Conservation (phyloP, 257 asterid genomes). For the Plantago ovata region DNA sequence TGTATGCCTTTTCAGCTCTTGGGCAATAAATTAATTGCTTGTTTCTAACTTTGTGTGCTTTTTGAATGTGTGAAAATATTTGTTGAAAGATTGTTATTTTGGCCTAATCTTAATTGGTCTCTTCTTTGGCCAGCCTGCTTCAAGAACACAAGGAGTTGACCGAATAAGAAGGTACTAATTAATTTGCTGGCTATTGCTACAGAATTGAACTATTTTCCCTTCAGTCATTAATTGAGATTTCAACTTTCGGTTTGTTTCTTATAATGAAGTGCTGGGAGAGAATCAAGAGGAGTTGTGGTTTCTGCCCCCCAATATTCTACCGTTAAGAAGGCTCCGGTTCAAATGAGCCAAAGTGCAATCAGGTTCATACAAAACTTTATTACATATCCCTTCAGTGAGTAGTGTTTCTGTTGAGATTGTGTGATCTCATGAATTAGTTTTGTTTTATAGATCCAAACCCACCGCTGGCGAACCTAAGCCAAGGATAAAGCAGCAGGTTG, state of each 20-base stretch:
- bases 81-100: not conserved
- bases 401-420: conserved; percentile 1
- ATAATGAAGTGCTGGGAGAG: conserved; percentile 30
- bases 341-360: conserved; percentile 31
- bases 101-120: conserved; percentile 4
- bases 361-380: conserved; percentile 36
- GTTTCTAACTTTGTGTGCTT: too few relatives aligned
- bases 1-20: not conserved
- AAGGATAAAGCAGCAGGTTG: conserved; percentile 37
- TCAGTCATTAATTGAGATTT: not conserved
- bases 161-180: conserved; percentile 48
- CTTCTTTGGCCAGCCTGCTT: conserved; percentile 27
- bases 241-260: not conserved
- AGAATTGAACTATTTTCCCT: conserved; percentile 3
- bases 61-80: not conserved
- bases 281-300: conserved; percentile 25
- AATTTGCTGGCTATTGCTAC: conserved; percentile 7
- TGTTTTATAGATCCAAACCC: conserved; percentile 35
- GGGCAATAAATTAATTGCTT: not conserved
- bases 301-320: conserved; percentile 28
- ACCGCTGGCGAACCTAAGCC: conserved; percentile 25
- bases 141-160: conserved; percentile 26
- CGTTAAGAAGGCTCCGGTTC: conserved; percentile 26
- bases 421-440: conserved; percentile 16
- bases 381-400: conserved; percentile 3